Percentiles rank a stretch among this genome's conserved stretches.
Evolutionary conservation across 768 basidiomycete genomes (phyloP).

Genomic region (Lentinula aciculospora): DNA sequence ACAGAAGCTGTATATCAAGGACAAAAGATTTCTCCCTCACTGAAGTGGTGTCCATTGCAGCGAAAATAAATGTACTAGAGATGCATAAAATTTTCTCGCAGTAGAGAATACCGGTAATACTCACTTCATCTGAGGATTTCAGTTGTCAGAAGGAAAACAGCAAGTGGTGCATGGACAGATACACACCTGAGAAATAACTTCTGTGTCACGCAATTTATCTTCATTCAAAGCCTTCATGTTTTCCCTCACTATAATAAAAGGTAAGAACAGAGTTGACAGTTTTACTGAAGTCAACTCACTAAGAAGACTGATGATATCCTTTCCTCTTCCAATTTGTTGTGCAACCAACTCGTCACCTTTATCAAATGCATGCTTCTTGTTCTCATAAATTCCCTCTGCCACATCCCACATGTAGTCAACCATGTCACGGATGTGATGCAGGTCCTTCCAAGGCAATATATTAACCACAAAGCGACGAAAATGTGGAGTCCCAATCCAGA

Average conservation of each 20-base stretch:
- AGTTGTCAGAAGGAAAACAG: neutral
- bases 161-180: neutral
- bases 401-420: slow-evolving; percentile 22
- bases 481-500: slow-evolving; percentile 18
- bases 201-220: slow-evolving; percentile 27
- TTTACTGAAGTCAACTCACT: slow-evolving; percentile 11
- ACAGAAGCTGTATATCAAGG: neutral
- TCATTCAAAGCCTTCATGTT: slow-evolving; percentile 25
- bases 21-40: neutral
- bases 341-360: slow-evolving; percentile 19
- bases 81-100: neutral
- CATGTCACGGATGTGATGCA: slow-evolving; percentile 20
- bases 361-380: slow-evolving; percentile 22
- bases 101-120: neutral
- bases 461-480: slow-evolving; percentile 20
- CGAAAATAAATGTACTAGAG: slow-evolving; percentile 29
- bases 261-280: too few relatives aligned
- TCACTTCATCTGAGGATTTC: slow-evolving; percentile 3
- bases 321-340: slow-evolving; percentile 24
- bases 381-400: slow-evolving; percentile 18
- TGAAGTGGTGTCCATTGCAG: slow-evolving; percentile 38
- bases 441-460: slow-evolving; percentile 14
- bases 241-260: slow-evolving; percentile 22
- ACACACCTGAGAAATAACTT: slow-evolving; percentile 28
- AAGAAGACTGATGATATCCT: slow-evolving; percentile 30